Evolutionary conservation across 2,329 filamentous ascomycete species (phyloP).

Genomic region (Exophiala alcalophila): DNA sequence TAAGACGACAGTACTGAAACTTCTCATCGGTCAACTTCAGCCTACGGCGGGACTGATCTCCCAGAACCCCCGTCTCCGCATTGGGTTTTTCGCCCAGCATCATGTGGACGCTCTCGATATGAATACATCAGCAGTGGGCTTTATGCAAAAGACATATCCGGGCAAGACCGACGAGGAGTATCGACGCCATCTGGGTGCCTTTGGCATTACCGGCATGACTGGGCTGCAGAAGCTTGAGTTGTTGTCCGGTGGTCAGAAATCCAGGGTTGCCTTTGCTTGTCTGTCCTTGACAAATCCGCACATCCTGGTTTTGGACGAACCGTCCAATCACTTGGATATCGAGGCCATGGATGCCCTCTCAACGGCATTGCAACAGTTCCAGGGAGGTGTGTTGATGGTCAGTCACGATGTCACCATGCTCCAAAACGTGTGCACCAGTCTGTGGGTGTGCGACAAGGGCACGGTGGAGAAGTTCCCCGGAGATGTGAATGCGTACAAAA

Average conservation of each 20-base stretch:
- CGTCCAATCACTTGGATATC: conserved; percentile 97
- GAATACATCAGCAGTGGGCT: conserved; percentile 82
- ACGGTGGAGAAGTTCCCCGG: conserved; percentile 95
- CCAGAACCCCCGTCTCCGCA: conserved; percentile 78
- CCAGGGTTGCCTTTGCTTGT: conserved; percentile 96
- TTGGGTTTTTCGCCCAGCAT: conserved; percentile 98
- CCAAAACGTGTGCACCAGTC: conserved; percentile 86
- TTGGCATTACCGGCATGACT: conserved; percentile 84
- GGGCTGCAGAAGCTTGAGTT: conserved; percentile 94
- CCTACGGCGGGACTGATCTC: conserved; percentile 79
- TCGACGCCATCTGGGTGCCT: conserved; percentile 85
- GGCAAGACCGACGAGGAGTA: conserved; percentile 96
- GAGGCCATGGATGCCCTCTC: conserved; percentile 97
- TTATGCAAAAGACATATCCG: conserved; percentile 91
- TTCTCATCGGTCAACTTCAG: conserved; percentile 83
- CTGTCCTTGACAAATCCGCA: conserved; percentile 90
- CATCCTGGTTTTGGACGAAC: conserved; percentile 96
- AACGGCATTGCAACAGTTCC: conserved; percentile 76
- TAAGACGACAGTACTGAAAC: conserved; percentile 96
- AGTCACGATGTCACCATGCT: conserved; percentile 99
- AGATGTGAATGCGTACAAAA: conserved; percentile 96
- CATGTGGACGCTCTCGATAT: conserved; percentile 96
- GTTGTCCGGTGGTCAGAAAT: conserved; percentile 96
- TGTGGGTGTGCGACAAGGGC: conserved; percentile 96
- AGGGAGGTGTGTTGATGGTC: conserved; percentile 96